Evolutionary conservation across 768 basidiomycete genomes (phyloP), one percentile per base, ranked within the genome.

Genomic region (Naganishia vishniacii): DNA sequence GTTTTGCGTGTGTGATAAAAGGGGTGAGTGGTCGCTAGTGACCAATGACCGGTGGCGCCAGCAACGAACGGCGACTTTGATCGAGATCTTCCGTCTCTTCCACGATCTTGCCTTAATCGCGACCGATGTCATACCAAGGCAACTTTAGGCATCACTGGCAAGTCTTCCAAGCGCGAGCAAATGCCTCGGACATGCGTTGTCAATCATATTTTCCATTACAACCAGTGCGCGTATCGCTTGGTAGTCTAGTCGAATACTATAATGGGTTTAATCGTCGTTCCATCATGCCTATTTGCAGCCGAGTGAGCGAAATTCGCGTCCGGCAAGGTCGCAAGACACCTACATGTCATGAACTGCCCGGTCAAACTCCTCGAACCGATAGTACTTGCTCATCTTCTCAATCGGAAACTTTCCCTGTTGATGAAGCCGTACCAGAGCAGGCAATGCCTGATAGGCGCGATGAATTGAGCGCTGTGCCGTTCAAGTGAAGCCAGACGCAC

Each of bases 401-500:
- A 75, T 45, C 0, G 73, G 73, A 67, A 75, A 75, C 40, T 68
- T 62, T 3, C 73, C 73, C 20, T 69, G 42, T n/a, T 67, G 61
- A 62, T 70, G 67, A 16, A 73, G 48, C 47, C 64, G 49, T 25
- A 71, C 68, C 2, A 71, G 64, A 29, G 26, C 34, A 26, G 53
- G 53, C 16, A 56, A n/a, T 15, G 53, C 53, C 53, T 56, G 6
- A 20, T 9, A 20, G 13, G 32, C n/a, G n/a, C 16, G 32, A 1
- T 25, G 29, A 5, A 1, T 29, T 7, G 25, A 7, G 29, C 6
- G 23, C 25, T 9, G 15, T 4, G 23, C 2, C 13, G 49, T 15
- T 13, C 16, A n/a, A n/a, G 49, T 7, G 29, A 6, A 18, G 23
- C 26, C 20, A n/a, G 9, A n/a, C 13, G 12, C 8, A 41, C 23